phyloP scores from a whole-genome alignment of 2,329 filamentous ascomycete species.

The Cytospora schulzeri region DNA sequence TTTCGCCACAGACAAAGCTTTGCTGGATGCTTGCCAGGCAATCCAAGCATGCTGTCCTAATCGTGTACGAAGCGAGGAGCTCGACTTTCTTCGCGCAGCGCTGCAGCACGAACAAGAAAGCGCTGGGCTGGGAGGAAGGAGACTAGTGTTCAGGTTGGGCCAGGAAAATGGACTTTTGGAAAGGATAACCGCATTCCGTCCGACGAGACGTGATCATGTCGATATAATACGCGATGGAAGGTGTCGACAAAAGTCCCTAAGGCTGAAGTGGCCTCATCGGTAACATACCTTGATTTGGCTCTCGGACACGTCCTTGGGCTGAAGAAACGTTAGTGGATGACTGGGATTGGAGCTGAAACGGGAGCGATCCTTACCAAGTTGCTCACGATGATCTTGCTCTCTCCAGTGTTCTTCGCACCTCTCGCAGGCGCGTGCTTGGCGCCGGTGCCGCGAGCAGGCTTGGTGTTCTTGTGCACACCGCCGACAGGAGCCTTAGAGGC shows the following conservation, averaged over 20 bases:
- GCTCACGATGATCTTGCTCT: conserved; percentile 98
- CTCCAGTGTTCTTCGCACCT: conserved; percentile 62
- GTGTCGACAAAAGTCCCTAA: conserved; percentile 72
- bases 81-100: conserved; percentile 54
- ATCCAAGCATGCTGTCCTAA: conserved; percentile 42
- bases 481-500: conserved; percentile 70
- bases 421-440: conserved; percentile 67
- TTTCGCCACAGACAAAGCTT: conserved; percentile 30
- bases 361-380: conserved; percentile 74
- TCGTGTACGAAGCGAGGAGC: conserved; percentile 56
- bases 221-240: conserved; percentile 38
- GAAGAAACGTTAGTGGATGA: conserved; percentile 47
- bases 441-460: conserved; percentile 58
- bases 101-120: conserved; percentile 12
- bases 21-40: conserved; percentile 56
- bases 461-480: conserved; percentile 80
- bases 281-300: conserved; percentile 99
- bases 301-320: conserved; percentile 97
- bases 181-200: conserved; percentile 29
- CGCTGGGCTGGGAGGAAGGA: conserved; percentile 45
- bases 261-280: conserved; percentile 71
- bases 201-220: conserved; percentile 31
- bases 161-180: conserved; percentile 25
- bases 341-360: neutral
- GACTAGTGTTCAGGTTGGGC: conserved; percentile 34